A percentile compares a stretch with the other conserved stretches of the same genome.
Conservation (phyloP, 768 basidiomycete genomes). For the Pholiota molesta region DNA sequence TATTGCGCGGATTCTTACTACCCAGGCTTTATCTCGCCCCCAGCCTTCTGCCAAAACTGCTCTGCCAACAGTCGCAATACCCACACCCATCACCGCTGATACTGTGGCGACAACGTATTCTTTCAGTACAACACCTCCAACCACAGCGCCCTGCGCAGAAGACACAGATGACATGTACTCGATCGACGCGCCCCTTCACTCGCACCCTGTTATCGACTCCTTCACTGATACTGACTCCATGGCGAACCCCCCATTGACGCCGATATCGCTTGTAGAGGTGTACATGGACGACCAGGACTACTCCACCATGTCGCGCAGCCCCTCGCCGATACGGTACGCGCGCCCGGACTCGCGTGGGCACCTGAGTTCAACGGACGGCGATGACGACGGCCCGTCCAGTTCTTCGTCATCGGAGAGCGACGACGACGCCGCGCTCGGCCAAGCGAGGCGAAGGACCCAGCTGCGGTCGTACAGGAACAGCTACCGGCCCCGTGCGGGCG, state of each 20-base stretch:
- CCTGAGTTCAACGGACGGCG: slow-evolving; percentile 18
- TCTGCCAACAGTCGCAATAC: not conserved
- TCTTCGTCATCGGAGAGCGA: slow-evolving; percentile 5
- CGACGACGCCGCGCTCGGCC: slow-evolving; percentile 3
- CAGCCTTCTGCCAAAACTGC: not conserved
- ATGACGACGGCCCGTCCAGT: slow-evolving; percentile 10
- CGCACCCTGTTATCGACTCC: slow-evolving; percentile 14
- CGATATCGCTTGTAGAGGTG: slow-evolving; percentile 22
- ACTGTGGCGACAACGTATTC: not conserved
- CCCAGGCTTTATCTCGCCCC: not conserved
- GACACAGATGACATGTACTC: slow-evolving; percentile 10
- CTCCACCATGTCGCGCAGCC: slow-evolving; percentile 27
- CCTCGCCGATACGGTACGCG: slow-evolving; percentile 39
- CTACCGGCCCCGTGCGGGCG: slow-evolving; percentile 23
- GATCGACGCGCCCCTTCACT: slow-evolving; percentile 17
- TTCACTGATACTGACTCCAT: slow-evolving; percentile 18
- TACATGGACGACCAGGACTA: slow-evolving; percentile 27
- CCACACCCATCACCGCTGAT: slow-evolving; percentile 2
- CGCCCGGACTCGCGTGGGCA: slow-evolving; percentile 31
- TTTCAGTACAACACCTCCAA: not conserved
- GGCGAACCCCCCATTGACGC: slow-evolving; percentile 1
- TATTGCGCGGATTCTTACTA: slow-evolving; percentile 1
- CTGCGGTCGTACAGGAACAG: slow-evolving; percentile 29
- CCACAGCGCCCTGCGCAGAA: not conserved
- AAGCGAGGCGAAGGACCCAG: slow-evolving; percentile 24